Base-by-base conservation (phyloP, 345 rosid genomes). In the Reutealis trisperma region DNA sequence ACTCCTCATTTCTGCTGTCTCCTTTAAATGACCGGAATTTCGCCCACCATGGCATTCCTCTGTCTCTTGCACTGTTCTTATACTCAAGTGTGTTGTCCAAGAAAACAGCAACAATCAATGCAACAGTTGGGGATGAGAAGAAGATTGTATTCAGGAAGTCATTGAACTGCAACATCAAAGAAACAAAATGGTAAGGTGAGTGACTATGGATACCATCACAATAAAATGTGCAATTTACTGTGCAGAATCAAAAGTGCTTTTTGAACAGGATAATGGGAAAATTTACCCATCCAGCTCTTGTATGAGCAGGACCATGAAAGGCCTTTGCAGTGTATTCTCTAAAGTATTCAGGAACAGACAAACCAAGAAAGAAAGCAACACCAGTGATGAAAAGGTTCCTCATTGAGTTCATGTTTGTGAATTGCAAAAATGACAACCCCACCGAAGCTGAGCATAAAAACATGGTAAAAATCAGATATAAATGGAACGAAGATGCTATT, bases 11-110 rank as follows among this genome's bases (percentile, higher is more conserved):
- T 63, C 98, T 81, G 79, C 90, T 83, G 85, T 92, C 97, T 71
- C 97, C 97, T 82, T 94, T 90, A 65, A 96, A 94, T 27, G 98
- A 85, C 71, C 95, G 81, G 84, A 96, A 92, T 74, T 89, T 92
- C 45, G 80, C 95, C 98, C 99, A 96, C 98, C 99, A 96, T 32
- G 93, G 94, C 94, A 94, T 86, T 30, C 99, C 99, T 77, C 98
- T 84, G 42, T 96, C 99, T 80, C 80, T 87, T 10, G 93, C 97
- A 27, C 91, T 89, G 42, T 94, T 92, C 86, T 92, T 94, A 83
- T 90, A 90, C 27, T 96, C 99, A 2, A 96, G 88, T 7, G 98
- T 96, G 71, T 93, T 93, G 89, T 96, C 99, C 41, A 96, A 80
- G 87, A 96, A 90, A 57, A 96, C 93, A 19, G 90, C 87, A 2